phyloP scores from a whole-genome alignment of 768 basidiomycete species.

The Mycena filopes region DNA sequence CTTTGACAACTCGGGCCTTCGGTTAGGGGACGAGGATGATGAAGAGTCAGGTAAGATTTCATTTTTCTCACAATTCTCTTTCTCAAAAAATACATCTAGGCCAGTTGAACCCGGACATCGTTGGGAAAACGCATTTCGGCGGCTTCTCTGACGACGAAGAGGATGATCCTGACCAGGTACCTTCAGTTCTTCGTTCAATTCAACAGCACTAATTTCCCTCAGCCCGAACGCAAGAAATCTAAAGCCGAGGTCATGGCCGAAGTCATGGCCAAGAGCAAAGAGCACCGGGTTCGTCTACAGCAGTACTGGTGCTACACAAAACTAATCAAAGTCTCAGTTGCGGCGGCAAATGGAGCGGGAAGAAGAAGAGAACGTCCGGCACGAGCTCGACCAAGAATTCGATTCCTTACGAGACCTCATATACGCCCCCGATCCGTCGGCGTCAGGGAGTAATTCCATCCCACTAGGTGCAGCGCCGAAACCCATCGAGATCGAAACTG shows the following conservation, averaged over 20 bases:
- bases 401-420: conserved; percentile 82
- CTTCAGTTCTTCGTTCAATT: background rate
- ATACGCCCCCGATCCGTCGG: conserved; percentile 62
- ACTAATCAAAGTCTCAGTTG: conserved; percentile 57
- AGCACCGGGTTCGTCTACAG: conserved; percentile 77
- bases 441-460: conserved; percentile 50
- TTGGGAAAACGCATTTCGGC: conserved; percentile 82
- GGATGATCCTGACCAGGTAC: conserved; percentile 59
- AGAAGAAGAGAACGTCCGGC: conserved; percentile 85
- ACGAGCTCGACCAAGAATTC: conserved; percentile 90
- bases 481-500: conserved; percentile 40
- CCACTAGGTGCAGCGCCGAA: conserved; percentile 43
- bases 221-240: conserved; percentile 85
- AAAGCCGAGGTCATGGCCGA: conserved; percentile 99
- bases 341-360: conserved; percentile 90
- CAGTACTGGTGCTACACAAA: conserved; percentile 3
- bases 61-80: background rate
- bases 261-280: conserved; percentile 96
- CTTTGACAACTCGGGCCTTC: conserved; percentile 78
- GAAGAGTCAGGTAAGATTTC: conserved; percentile 54
- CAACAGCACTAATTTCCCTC: conserved; percentile 19
- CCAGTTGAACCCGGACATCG: conserved; percentile 74
- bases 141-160: conserved; percentile 82
- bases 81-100: conserved; percentile 51
- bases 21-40: conserved; percentile 69